Percentiles rank a stretch among this genome's conserved stretches.
Conservation (phyloP, 495 filamentous ascomycete species). For the Penicillium roqueforti region DNA sequence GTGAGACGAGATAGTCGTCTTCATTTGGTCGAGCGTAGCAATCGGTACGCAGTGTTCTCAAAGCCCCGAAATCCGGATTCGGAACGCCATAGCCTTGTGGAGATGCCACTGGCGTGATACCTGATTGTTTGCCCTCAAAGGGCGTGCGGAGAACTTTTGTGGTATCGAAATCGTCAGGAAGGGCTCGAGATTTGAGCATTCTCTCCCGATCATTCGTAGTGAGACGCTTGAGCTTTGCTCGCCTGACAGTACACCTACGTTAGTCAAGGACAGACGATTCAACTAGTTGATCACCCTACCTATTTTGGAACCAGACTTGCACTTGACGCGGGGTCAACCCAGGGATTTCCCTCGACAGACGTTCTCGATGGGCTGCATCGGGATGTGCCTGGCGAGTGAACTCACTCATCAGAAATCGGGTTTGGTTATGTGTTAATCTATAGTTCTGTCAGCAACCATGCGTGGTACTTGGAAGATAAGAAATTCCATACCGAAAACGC, state of each 20-base stretch:
- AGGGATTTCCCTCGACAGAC: conserved; percentile 86
- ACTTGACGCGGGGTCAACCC: conserved; percentile 91
- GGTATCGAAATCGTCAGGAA: conserved; percentile 91
- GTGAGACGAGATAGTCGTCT: conserved; percentile 44
- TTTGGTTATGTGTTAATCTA: conserved; percentile 95
- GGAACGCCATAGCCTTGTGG: conserved; percentile 21
- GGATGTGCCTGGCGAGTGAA: conserved; percentile 94
- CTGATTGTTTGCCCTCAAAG: conserved; percentile 34
- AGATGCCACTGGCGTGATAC: conserved; percentile 33
- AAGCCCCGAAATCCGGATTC: conserved; percentile 17
- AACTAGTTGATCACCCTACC: conserved; percentile 52
- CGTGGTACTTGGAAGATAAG: neutral
- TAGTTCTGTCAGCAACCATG: conserved; percentile 2
- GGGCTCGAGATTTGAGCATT: conserved; percentile 87
- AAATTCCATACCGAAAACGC: conserved; percentile 73
- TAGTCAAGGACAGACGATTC: conserved; percentile 14
- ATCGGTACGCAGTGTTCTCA: conserved; percentile 38
- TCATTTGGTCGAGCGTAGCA: conserved; percentile 35
- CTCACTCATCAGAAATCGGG: conserved; percentile 94
- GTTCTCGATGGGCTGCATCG: conserved; percentile 87
- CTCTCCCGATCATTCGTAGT: conserved; percentile 90
- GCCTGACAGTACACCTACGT: conserved; percentile 45
- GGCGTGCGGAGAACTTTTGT: conserved; percentile 86
- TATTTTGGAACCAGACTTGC: conserved; percentile 98
- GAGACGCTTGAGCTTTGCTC: conserved; percentile 92